These are phyloP conservation scores for Talaromyces thailandensis DNA, from an alignment of 495 filamentous ascomycete species.

Conservation along the genomic window DNA sequence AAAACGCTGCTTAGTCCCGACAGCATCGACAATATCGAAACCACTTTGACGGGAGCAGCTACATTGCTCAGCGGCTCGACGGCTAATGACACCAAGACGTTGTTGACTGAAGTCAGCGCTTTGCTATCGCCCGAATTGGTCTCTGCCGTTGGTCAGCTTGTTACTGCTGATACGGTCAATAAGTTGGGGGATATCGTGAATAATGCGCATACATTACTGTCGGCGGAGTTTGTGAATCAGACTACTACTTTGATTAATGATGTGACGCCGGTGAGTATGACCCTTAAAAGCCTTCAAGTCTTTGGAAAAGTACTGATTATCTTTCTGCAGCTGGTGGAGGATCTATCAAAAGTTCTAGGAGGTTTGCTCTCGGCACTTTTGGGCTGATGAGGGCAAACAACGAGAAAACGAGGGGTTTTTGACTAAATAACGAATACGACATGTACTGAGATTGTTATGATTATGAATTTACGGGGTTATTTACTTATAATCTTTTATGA, in stretches of 20 bases:
- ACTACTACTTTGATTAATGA: constrained; percentile 41
- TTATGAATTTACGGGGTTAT: constrained; percentile 3
- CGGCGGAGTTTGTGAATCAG: constrained; percentile 29
- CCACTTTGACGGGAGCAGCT: constrained; percentile 24
- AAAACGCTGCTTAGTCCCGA: constrained; percentile 26
- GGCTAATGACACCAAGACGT: constrained; percentile 11
- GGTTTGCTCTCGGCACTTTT: constrained; percentile 13
- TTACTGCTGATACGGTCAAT: constrained; percentile 20
- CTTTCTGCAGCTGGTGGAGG: constrained; percentile 18
- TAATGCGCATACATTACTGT: constrained; percentile 24
- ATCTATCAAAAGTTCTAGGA: constrained; percentile 25
- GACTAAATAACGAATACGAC: constrained; percentile 6
- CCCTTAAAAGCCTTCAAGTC: background rate
- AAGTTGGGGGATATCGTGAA: constrained; percentile 22
- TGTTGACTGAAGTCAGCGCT: constrained; percentile 7
- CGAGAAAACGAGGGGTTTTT: background rate
- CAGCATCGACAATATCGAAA: constrained; percentile 35
- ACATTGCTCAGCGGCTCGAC: constrained; percentile 14
- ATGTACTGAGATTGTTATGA: background rate
- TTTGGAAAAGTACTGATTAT: background rate
- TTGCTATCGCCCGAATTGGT: constrained; percentile 4
- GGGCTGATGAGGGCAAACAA: constrained; percentile 6
- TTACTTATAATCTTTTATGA: background rate
- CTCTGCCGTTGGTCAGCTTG: constrained; percentile 11
- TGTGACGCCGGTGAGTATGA: constrained; percentile 39